Conservation (phyloP, 495 filamentous ascomycete species). For the Neurospora terricola region DNA sequence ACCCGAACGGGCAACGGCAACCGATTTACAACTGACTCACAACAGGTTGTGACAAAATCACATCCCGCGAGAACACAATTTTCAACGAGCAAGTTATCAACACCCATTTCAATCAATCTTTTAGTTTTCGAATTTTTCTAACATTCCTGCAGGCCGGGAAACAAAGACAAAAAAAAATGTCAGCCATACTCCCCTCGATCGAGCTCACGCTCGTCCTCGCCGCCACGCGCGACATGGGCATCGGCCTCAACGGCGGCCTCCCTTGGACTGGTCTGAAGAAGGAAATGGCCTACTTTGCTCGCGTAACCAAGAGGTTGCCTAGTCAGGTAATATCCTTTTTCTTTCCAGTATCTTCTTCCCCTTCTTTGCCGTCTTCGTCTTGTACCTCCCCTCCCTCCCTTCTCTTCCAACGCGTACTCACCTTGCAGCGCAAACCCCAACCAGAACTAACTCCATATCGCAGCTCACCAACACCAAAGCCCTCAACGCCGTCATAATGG, state of each 20-base stretch:
- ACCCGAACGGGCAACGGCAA: neutral
- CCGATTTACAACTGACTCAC: neutral
- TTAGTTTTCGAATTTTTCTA: neutral
- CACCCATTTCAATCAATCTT: neutral
- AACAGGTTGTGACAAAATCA: neutral
- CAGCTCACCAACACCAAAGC: constrained; percentile 7
- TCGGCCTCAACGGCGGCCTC: constrained; percentile 67
- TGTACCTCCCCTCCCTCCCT: neutral
- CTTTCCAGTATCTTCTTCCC: neutral
- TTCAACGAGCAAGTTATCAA: neutral
- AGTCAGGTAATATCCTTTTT: constrained; percentile 8
- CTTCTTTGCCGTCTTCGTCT: neutral
- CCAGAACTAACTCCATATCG: too few relatives aligned
- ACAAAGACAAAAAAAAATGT: constrained; percentile 2
- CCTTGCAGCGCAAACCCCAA: neutral
- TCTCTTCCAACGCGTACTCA: too few relatives aligned
- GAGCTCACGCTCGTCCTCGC: constrained; percentile 69
- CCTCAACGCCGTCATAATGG: constrained; percentile 86
- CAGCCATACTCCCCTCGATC: constrained; percentile 26
- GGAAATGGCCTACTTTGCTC: constrained; percentile 92
- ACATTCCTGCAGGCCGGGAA: neutral
- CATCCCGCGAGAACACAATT: neutral
- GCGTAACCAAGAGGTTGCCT: constrained; percentile 63
- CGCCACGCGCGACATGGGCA: constrained; percentile 69
- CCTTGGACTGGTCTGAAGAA: constrained; percentile 81